Conservation (phyloP, 257 asterid genomes). For the Gentiana dahurica region DNA sequence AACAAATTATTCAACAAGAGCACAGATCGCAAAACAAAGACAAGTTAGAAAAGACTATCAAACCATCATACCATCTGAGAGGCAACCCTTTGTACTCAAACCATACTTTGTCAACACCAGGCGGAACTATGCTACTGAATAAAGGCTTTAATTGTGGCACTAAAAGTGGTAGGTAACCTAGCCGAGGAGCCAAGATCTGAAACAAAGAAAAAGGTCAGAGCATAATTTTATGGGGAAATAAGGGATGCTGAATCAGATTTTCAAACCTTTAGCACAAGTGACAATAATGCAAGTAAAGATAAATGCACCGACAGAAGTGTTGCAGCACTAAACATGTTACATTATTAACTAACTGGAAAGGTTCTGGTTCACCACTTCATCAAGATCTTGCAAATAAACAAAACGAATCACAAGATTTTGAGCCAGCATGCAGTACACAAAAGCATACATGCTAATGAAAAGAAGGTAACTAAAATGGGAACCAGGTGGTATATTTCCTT, state of each 20-base stretch:
- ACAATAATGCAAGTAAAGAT: neutral
- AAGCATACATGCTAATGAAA: too few relatives aligned
- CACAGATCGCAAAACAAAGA: neutral
- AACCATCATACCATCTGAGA: slow-evolving; percentile 64
- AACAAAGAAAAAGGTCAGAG: slow-evolving; percentile 12
- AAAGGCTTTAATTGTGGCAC: slow-evolving; percentile 77
- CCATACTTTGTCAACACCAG: slow-evolving; percentile 97
- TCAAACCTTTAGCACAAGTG: neutral
- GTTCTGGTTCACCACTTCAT: too few relatives aligned
- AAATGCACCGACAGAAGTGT: slow-evolving; percentile 1
- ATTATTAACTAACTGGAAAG: too few relatives aligned
- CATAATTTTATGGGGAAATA: slow-evolving; percentile 4
- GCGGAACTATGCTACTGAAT: slow-evolving; percentile 84
- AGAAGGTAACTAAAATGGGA: too few relatives aligned
- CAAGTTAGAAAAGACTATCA: neutral
- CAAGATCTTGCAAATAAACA: too few relatives aligned
- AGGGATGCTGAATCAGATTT: neutral
- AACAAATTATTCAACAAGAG: neutral
- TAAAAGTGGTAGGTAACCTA: slow-evolving; percentile 88
- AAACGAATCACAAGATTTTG: too few relatives aligned
- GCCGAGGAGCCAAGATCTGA: slow-evolving; percentile 91
- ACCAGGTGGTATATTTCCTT: too few relatives aligned
- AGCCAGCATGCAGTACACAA: too few relatives aligned
- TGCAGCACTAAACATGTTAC: neutral
- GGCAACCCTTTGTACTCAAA: slow-evolving; percentile 96